Base-by-base conservation (phyloP, 2,329 filamentous ascomycete species). In the Aspergillus viridinutans region DNA sequence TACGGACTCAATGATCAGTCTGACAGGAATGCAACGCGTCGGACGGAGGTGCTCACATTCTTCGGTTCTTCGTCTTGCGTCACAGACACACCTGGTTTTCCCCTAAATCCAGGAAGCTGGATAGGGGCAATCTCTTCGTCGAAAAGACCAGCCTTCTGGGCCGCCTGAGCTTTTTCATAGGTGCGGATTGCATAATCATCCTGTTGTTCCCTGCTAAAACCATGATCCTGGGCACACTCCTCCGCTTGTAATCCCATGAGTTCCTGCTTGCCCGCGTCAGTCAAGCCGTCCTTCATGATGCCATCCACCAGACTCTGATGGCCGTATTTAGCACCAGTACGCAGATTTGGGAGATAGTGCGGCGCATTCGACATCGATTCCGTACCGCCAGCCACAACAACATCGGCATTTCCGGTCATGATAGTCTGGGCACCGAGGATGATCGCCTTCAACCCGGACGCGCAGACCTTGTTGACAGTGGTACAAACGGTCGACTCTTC, bases 301-400 rank as follows among this genome's bases (percentile, higher is more conserved):
- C 91, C 93, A 72, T 99, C 94, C 54, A 97, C 83, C 64, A 99
- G 82, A 53, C 82, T 86, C 79, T 93, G 89, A 79, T 97, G 86
- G 69, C 94, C 94, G 77, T 95, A 99, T 80, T 97, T 97, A 76
- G 89, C 87, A 66, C 94, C 94, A 64, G 78, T 88, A 75, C 94
- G 90, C 67, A 96, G 82, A 75, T 81, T 90, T 63, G 92, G 90
- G 53, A 97, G 88, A 81, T 99, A 99, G 81, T 99, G 92, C 52
- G 94, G 94, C 54, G 89, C 83, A 81, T 97, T 97, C 72, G 92
- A 96, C 94, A 99, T 99, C 81, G 92, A 96, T 82, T 99, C 94
- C 66, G 93, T 87, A 67, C 94, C 94, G 72, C 92, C 94, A 64
- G 92, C 94, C 58, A 99, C 91, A 63, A 99, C 87, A 64, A 97